These are phyloP conservation scores for Tetracladium setigerum DNA, from an alignment of 495 filamentous ascomycete species.

Conservation along the genomic window DNA sequence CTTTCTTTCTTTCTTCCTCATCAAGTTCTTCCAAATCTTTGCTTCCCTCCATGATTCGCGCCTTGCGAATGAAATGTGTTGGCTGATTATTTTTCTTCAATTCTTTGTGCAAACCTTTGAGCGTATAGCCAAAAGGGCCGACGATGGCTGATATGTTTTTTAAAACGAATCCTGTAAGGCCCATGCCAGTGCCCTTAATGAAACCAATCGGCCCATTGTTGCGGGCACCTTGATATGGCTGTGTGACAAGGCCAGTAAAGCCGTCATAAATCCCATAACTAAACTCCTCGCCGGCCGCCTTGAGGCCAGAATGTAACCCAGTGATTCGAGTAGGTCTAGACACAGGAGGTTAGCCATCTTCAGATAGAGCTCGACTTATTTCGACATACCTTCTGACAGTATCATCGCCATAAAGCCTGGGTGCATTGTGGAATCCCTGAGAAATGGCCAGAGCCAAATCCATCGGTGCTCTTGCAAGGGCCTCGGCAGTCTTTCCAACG, in stretches of 20 bases:
- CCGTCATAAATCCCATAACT: constrained; percentile 66
- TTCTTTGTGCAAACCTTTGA: constrained; percentile 58
- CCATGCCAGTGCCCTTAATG: constrained; percentile 64
- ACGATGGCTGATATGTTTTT: constrained; percentile 60
- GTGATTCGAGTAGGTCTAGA: constrained; percentile 50
- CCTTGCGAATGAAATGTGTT: constrained; percentile 37
- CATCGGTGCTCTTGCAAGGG: constrained; percentile 40
- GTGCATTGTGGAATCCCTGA: constrained; percentile 80
- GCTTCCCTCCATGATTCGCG: constrained; percentile 40
- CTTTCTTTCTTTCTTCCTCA: constrained; percentile 22
- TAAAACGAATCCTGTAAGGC: constrained; percentile 63
- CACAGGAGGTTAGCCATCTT: constrained; percentile 11
- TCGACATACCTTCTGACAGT: constrained; percentile 23
- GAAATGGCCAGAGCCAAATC: constrained; percentile 66
- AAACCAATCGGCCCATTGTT: constrained; percentile 52
- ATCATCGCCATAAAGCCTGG: constrained; percentile 64
- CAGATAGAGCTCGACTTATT: no score
- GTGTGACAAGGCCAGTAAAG: constrained; percentile 57
- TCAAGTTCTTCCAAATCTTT: constrained; percentile 26
- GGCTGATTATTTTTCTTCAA: constrained; percentile 38
- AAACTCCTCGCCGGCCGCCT: constrained; percentile 61
- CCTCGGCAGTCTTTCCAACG: constrained; percentile 36
- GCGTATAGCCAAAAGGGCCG: constrained; percentile 55
- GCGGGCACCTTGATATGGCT: constrained; percentile 56
- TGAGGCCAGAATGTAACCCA: constrained; percentile 58